Evolutionary conservation across 768 basidiomycete genomes (phyloP), one percentile per base, ranked within the genome.

Genomic region (Boletus rubropictus): DNA sequence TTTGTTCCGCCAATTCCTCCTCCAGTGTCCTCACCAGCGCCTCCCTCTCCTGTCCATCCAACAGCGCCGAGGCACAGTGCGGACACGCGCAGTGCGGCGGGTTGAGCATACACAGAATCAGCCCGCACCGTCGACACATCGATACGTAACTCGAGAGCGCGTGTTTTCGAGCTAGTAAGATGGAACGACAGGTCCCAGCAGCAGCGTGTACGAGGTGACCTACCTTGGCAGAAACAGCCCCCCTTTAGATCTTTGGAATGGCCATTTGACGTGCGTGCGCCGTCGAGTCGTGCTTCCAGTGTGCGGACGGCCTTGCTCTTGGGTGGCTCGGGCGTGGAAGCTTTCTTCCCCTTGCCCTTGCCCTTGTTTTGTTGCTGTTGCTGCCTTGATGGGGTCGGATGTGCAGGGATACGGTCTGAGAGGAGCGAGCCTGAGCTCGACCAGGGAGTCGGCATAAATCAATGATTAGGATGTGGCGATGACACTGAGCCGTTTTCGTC

Each of bases 141-240:
- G 78, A 69, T 1, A 70, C 73, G 58, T 82, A 76, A 15, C 62
- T 44, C 4, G 84, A 86, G n/a, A 87, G 65, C 1, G 63, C 47
- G 46, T 87, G 84, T 18, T 68, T 64, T 39, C 80, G 69, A 3
- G 83, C 84, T 85, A 54, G 21, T 40, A 18, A 41, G n/a, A n/a
- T n/a, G n/a, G n/a, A n/a, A n/a, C n/a, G n/a, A n/a, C n/a, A n/a
- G n/a, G n/a, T n/a, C n/a, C n/a, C n/a, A n/a, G n/a, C n/a, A n/a
- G n/a, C n/a, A n/a, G n/a, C n/a, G n/a, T n/a, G n/a, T n/a, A n/a
- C 21, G 12, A 43, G 25, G 17, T 0, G 54, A 46, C 66, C 27
- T 43, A 80, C 84, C 82, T 68, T 79, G 77, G 54, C 84, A 87
- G 57, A 83, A 86, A 56, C 84, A 87, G 0, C 84, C 82, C 4